Base-by-base conservation (phyloP, 495 filamentous ascomycete species). In the Cetradonia linearis region DNA sequence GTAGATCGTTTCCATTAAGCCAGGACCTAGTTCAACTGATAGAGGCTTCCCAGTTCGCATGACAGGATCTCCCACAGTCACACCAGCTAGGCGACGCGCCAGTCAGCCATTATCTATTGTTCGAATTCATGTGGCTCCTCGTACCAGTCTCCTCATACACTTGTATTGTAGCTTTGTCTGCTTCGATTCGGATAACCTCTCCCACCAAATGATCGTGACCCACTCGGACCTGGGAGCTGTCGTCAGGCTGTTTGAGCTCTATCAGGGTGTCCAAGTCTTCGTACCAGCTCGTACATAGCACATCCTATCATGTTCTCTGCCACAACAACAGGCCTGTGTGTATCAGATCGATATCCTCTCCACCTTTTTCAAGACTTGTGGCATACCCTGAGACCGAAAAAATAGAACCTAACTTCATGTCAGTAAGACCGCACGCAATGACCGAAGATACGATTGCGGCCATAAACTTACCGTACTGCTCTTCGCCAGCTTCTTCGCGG, bases 271-370 rank as follows among this genome's bases (percentile, higher is more conserved):
- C 55, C 8, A 34, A 8, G n/a, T 9, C 6, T 1, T 47, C 16
- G 59, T 75, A 92, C 92, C 82, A 99, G 77, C 77, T 99, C 93
- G 80, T 99, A 96, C 94, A 99, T 97, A 69, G 93, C 91, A 84
- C 93, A 94, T 70, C 93, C 93, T 70, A 91, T 87, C 91, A 97
- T 96, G 72, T 96, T 84, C 78, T 97, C 91, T 70, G 94, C 93
- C 66, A 97, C 84, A 65, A 97, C 85, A 76, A 99, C 93, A 66
- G 93, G 94, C 50, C 65, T 69, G 59, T n/a, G 65, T 56, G 69
- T 66, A 47, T 56, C 28, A 64, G 48, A 62, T 47, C 31, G 25
- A 62, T 66, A 65, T 65, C 66, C 67, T 70, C 56, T 67, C 62
- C 56, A 62, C 44, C 42, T 20, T 42, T 30, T 47, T 1, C 56